Percentiles rank a stretch among this genome's conserved stretches.
Evolutionary conservation across 768 basidiomycete genomes (phyloP).

Genomic region (Leucogyrophana mollusca): DNA sequence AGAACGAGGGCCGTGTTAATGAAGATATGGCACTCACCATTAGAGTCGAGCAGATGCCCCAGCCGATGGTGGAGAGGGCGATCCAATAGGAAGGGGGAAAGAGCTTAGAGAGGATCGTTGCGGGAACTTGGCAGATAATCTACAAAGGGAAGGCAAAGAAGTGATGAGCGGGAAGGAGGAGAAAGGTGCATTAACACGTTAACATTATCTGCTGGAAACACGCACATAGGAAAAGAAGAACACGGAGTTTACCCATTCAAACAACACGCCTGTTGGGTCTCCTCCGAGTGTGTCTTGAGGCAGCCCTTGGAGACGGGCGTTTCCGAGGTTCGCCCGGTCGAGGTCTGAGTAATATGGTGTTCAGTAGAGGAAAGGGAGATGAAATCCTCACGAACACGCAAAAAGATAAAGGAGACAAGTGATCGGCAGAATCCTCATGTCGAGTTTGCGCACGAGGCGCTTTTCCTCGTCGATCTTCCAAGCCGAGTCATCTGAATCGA

Average conservation of each 20-base stretch:
- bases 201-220: too few species aligned
- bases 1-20: not conserved
- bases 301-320: constrained; percentile 74
- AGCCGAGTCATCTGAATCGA: too few species aligned
- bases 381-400: constrained; percentile 54
- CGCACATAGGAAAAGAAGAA: constrained; percentile 81
- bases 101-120: constrained; percentile 64
- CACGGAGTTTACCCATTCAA: constrained; percentile 74
- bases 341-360: constrained; percentile 35
- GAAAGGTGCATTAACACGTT: not conserved
- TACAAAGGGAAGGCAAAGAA: constrained; percentile 21
- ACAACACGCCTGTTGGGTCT: constrained; percentile 65
- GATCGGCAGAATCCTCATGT: constrained; percentile 66
- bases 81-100: constrained; percentile 70
- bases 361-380: constrained; percentile 1
- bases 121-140: constrained; percentile 73
- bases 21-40: constrained; percentile 45
- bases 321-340: constrained; percentile 78
- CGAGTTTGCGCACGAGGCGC: constrained; percentile 61
- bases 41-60: constrained; percentile 70
- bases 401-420: constrained; percentile 74
- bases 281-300: constrained; percentile 63
- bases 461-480: constrained; percentile 38
- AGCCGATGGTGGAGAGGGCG: constrained; percentile 64
- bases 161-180: constrained; percentile 3